phyloP scores from a whole-genome alignment of 2,329 filamentous ascomycete species.

The Scopulariopsis brevicaulis region DNA sequence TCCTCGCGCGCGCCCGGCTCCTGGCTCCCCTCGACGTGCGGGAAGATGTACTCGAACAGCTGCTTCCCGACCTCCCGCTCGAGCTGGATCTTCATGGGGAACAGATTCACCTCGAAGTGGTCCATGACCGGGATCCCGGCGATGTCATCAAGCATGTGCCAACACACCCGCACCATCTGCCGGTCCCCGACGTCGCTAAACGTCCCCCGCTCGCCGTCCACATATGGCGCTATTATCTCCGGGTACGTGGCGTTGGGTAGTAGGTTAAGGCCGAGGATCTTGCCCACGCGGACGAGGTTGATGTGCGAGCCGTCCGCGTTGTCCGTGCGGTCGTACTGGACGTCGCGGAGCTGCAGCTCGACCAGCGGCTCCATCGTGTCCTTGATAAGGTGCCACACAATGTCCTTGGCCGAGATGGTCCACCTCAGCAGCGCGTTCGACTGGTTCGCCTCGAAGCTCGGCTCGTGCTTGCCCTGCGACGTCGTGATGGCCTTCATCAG shows the following conservation, averaged over 20 bases:
- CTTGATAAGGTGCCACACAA: constrained; percentile 92
- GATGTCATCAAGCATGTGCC: constrained; percentile 97
- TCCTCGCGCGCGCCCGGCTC: constrained; percentile 37
- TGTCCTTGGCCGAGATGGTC: constrained; percentile 88
- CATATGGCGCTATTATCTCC: constrained; percentile 86
- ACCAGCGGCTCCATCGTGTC: constrained; percentile 80
- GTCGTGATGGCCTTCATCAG: constrained; percentile 99
- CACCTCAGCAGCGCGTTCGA: constrained; percentile 76
- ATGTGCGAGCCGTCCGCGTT: constrained; percentile 95
- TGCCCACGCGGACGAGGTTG: constrained; percentile 81
- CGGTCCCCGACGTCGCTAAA: constrained; percentile 37
- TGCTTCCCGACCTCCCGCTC: constrained; percentile 88
- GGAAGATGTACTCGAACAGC: constrained; percentile 96
- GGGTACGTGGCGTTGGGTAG: constrained; percentile 87
- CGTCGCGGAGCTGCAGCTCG: constrained; percentile 84
- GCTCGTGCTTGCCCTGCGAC: constrained; percentile 77
- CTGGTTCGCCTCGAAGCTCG: constrained; percentile 30
- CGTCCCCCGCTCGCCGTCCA: constrained; percentile 50
- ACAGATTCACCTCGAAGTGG: constrained; percentile 87
- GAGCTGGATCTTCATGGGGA: constrained; percentile 86
- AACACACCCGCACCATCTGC: constrained; percentile 89
- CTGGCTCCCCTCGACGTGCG: constrained; percentile 55
- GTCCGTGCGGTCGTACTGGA: constrained; percentile 89
- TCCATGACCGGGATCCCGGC: constrained; percentile 96
- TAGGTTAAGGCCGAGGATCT: constrained; percentile 80